Evolutionary conservation across 305 asterid genomes (phyloP).

Genomic region (Plantago coronopus): DNA sequence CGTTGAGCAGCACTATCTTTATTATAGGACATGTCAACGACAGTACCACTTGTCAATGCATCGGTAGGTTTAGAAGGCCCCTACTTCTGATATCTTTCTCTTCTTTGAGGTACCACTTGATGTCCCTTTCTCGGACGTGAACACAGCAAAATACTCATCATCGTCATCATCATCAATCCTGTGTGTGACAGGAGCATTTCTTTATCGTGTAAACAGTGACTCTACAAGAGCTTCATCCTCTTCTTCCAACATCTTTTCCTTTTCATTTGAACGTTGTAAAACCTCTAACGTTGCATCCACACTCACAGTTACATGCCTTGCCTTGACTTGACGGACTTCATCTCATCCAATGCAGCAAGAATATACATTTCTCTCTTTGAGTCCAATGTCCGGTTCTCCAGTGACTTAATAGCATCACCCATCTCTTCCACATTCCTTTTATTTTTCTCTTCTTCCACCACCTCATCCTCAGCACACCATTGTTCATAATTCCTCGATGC

Average conservation of each 20-base stretch:
- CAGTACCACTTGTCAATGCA: slow-evolving; percentile 28
- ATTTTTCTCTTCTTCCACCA: slow-evolving; percentile 49
- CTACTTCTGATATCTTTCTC: slow-evolving; percentile 38
- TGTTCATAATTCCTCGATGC: slow-evolving; percentile 85
- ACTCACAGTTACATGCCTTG: slow-evolving; percentile 82
- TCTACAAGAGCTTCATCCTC: too few relatives aligned
- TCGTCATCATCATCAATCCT: too few relatives aligned
- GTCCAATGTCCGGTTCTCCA: slow-evolving; percentile 85
- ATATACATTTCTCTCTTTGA: slow-evolving; percentile 93
- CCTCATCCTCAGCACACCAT: slow-evolving; percentile 93
- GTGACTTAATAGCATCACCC: slow-evolving; percentile 96
- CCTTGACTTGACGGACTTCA: slow-evolving; percentile 89
- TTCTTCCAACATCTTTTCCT: too few relatives aligned
- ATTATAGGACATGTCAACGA: slow-evolving; percentile 27
- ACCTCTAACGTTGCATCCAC: slow-evolving; percentile 87
- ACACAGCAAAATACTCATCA: too few relatives aligned
- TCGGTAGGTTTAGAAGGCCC: slow-evolving; percentile 40
- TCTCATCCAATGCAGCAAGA: slow-evolving; percentile 83
- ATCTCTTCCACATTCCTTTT: slow-evolving; percentile 76
- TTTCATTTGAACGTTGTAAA: slow-evolving; percentile 54
- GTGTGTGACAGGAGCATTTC: too few relatives aligned
- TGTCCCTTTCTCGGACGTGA: too few relatives aligned
- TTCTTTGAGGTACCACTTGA: too few relatives aligned
- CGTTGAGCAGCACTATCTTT: slow-evolving; percentile 27
- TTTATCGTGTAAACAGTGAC: too few relatives aligned